A percentile compares a stretch with the other conserved stretches of the same genome.
These are phyloP conservation scores for Rosa rugosa DNA, from an alignment of 306 rosid species.

Conservation along the genomic window DNA sequence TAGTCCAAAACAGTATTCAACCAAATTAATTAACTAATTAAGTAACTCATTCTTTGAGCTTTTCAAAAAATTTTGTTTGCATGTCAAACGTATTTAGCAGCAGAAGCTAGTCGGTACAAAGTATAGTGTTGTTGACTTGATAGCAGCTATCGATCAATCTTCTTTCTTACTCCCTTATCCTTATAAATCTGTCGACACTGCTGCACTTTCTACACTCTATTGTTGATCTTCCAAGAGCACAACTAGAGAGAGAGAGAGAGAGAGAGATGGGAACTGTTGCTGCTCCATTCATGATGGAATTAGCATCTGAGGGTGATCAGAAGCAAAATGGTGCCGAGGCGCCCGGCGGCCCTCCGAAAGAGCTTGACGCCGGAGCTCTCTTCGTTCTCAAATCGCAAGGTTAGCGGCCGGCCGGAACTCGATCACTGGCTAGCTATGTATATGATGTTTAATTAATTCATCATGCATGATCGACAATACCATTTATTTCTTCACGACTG, in stretches of 20 bases:
- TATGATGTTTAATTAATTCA: not conserved
- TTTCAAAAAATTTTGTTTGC: no score
- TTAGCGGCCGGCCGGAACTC: conserved; percentile 4
- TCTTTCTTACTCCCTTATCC: not conserved
- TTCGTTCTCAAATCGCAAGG: conserved; percentile 82
- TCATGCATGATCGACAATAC: not conserved
- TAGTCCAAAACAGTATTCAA: conserved; percentile 1
- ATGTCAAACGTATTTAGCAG: no score
- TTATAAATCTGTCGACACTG: not conserved
- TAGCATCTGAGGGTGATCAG: conserved; percentile 19
- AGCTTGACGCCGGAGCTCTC: conserved; percentile 75
- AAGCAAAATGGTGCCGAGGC: conserved; percentile 40
- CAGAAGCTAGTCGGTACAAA: not conserved
- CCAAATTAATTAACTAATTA: not conserved
- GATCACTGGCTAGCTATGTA: not conserved
- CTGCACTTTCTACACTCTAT: not conserved
- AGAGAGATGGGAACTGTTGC: conserved; percentile 33
- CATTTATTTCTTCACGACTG: not conserved
- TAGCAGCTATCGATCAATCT: no score
- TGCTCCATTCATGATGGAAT: conserved; percentile 36
- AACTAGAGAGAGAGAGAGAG: not conserved
- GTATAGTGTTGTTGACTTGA: not conserved
- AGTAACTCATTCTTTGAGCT: not conserved
- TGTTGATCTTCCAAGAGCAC: not conserved
- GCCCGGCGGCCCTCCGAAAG: conserved; percentile 12